These are phyloP conservation scores for Prunus dulcis DNA, from an alignment of 306 rosid genomes.

Conservation along the genomic window DNA sequence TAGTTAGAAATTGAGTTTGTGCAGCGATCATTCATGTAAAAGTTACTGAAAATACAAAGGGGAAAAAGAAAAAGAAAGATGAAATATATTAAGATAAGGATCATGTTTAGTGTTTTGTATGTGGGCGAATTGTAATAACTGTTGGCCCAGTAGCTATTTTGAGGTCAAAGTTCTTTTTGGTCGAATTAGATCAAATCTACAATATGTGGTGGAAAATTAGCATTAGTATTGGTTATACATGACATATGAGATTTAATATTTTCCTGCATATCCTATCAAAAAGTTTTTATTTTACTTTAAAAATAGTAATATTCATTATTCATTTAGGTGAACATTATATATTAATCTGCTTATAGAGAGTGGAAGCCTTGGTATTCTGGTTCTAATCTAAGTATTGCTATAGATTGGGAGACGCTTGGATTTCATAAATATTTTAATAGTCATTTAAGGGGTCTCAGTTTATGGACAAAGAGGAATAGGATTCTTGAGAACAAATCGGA, in stretches of 20 bases:
- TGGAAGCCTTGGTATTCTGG: slow-evolving; percentile 7
- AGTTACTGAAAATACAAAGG: background rate
- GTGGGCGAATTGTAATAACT: background rate
- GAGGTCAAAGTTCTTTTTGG: background rate
- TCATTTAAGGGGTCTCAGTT: background rate
- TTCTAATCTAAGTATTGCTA: slow-evolving; percentile 2
- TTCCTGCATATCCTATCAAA: background rate
- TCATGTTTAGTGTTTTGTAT: background rate
- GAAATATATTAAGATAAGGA: background rate
- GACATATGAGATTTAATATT: background rate
- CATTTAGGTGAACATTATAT: background rate
- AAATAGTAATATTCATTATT: background rate
- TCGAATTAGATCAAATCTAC: background rate
- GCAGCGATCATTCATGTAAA: background rate
- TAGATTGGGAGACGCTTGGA: background rate
- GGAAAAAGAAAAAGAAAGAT: background rate
- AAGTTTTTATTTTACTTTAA: background rate
- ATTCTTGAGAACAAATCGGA: background rate
- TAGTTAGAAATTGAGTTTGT: background rate
- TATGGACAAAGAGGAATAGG: background rate
- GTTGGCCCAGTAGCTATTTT: background rate
- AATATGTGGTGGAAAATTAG: background rate
- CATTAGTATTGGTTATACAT: background rate
- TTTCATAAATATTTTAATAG: background rate
- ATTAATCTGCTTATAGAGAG: background rate